Evolutionary conservation across 164 flowering plant genomes (phyloP).

Genomic region (Aristolochia fimbriata): DNA sequence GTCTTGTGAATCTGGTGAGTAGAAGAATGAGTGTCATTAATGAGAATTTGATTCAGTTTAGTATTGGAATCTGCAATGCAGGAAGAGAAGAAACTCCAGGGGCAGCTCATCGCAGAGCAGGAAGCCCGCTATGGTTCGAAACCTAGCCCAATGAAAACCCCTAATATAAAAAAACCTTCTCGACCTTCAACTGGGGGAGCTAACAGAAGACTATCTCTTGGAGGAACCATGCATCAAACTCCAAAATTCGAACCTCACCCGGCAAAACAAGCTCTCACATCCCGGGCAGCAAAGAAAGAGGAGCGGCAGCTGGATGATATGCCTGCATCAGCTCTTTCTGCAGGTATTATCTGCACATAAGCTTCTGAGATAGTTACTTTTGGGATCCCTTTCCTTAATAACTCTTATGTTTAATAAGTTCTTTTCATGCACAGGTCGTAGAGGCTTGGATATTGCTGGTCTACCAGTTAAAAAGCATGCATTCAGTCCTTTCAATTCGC

Average conservation of each 20-base stretch:
- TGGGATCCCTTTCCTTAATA: neutral
- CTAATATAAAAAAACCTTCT: neutral
- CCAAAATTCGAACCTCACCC: neutral
- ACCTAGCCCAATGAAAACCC: slow-evolving; percentile 3
- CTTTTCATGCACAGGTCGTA: slow-evolving; percentile 30
- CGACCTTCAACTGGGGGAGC: neutral
- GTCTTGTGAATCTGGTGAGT: no score
- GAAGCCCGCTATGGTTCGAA: neutral
- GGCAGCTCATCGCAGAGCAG: slow-evolving; percentile 1
- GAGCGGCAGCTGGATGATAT: slow-evolving; percentile 29
- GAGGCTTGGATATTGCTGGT: slow-evolving; percentile 57
- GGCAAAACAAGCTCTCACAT: neutral
- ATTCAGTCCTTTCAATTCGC: slow-evolving; percentile 18
- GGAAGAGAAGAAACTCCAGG: slow-evolving; percentile 82
- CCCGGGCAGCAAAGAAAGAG: slow-evolving; percentile 22
- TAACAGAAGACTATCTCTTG: neutral
- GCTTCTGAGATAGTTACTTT: neutral
- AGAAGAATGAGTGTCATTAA: neutral
- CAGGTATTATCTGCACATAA: slow-evolving; percentile 26
- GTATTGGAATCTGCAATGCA: slow-evolving; percentile 10
- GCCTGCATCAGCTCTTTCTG: slow-evolving; percentile 24
- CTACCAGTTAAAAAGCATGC: slow-evolving; percentile 43
- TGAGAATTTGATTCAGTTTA: neutral
- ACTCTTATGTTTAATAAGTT: neutral
- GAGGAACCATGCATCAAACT: neutral